These are phyloP conservation scores for Cytauxzoon felis DNA, from an alignment of 169 alveolate genomes.

Conservation along the genomic window DNA sequence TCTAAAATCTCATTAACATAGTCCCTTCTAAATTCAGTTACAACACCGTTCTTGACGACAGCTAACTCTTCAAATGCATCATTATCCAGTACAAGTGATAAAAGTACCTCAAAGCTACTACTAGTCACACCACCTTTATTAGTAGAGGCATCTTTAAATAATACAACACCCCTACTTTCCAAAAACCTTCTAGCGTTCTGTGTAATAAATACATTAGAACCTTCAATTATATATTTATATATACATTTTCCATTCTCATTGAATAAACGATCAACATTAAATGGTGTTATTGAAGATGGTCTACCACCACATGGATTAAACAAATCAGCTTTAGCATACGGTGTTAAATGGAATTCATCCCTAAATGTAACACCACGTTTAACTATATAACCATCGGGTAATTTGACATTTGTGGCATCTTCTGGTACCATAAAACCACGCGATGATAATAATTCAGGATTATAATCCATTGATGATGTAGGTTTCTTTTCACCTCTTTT, in stretches of 20 bases:
- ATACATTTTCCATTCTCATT: slow-evolving; percentile 61
- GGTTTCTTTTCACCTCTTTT: slow-evolving; percentile 45
- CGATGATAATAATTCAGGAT: slow-evolving; percentile 60
- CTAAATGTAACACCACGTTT: slow-evolving; percentile 77
- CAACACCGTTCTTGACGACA: slow-evolving; percentile 16
- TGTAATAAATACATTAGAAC: slow-evolving; percentile 82
- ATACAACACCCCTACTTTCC: slow-evolving; percentile 73
- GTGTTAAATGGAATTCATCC: slow-evolving; percentile 68
- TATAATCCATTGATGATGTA: slow-evolving; percentile 57
- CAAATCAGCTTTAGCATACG: slow-evolving; percentile 70
- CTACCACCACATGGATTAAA: slow-evolving; percentile 88
- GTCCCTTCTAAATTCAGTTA: slow-evolving; percentile 58
- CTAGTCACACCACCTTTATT: slow-evolving; percentile 86
- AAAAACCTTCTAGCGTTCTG: slow-evolving; percentile 78
- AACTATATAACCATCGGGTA: slow-evolving; percentile 75
- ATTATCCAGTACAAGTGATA: slow-evolving; percentile 77
- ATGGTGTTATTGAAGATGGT: slow-evolving; percentile 77
- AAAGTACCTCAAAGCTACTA: slow-evolving; percentile 80
- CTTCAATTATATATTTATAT: slow-evolving; percentile 80
- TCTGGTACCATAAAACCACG: slow-evolving; percentile 74
- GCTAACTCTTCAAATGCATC: slow-evolving; percentile 42
- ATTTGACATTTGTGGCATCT: slow-evolving; percentile 65
- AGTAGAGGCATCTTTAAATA: slow-evolving; percentile 81
- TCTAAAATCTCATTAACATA: slow-evolving; percentile 69
- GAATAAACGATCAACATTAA: slow-evolving; percentile 69